Conservation (phyloP, 176 grass and related monocot genomes). For the Oryza australiensis region DNA sequence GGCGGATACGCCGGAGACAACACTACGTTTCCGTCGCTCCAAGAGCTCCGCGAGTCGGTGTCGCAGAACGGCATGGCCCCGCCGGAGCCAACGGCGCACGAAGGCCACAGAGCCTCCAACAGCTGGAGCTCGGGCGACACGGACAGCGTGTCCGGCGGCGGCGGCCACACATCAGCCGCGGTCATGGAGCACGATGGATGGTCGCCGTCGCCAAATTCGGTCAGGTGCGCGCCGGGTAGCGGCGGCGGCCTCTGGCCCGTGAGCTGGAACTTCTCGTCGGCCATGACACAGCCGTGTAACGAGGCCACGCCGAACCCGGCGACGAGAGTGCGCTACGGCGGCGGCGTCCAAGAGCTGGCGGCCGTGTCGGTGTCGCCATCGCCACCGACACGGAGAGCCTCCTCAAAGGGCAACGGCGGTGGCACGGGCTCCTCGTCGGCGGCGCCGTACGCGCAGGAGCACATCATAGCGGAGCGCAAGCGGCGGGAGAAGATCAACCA, state of each 20-base stretch:
- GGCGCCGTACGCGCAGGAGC: slow-evolving; percentile 44
- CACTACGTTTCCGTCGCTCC: neutral
- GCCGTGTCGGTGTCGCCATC: neutral
- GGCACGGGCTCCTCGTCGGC: neutral
- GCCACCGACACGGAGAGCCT: neutral
- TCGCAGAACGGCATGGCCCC: neutral
- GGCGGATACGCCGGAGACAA: neutral
- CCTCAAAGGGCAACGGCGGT: slow-evolving; percentile 4
- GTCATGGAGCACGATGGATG: slow-evolving; percentile 25
- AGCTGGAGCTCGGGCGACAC: slow-evolving; percentile 36
- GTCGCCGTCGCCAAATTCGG: slow-evolving; percentile 20
- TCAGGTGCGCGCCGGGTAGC: neutral
- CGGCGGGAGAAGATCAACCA: slow-evolving; percentile 83
- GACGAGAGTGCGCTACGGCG: neutral
- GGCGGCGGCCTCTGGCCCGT: slow-evolving; percentile 3
- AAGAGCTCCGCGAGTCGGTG: neutral
- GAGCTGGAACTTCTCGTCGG: slow-evolving; percentile 47
- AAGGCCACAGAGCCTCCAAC: neutral
- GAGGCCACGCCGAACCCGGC: slow-evolving; percentile 7
- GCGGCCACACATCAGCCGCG: neutral
- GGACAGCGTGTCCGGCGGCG: neutral
- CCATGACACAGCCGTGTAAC: slow-evolving; percentile 21
- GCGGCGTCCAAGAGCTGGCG: neutral
- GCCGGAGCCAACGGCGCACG: neutral
- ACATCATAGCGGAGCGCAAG: slow-evolving; percentile 71